phyloP scores from a whole-genome alignment of 164 flowering plant genomes.

The Warburgia ugandensis region DNA sequence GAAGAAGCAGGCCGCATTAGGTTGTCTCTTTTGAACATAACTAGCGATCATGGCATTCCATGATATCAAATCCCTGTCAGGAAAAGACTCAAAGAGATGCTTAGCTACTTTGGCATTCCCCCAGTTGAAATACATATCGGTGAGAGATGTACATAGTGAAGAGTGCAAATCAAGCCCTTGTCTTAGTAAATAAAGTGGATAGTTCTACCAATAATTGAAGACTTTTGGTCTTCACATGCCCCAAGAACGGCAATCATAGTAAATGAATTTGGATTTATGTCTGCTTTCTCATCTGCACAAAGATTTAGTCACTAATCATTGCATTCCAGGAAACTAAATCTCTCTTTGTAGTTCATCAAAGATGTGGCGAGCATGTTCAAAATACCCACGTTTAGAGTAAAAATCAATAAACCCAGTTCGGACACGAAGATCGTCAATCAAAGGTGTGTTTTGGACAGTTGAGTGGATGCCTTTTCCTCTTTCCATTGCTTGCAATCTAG shows the following conservation, averaged over 20 bases:
- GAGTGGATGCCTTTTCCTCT: conserved; percentile 29
- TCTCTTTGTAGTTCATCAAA: conserved; percentile 33
- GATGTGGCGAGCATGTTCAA: conserved; percentile 29
- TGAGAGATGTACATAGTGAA: conserved; percentile 38
- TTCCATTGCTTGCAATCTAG: conserved; percentile 27
- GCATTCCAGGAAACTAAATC: conserved; percentile 46
- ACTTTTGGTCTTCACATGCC: conserved; percentile 20
- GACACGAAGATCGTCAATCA: conserved; percentile 33
- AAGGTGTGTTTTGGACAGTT: conserved; percentile 11
- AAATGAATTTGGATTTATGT: conserved; percentile 30
- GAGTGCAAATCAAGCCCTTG: conserved; percentile 24
- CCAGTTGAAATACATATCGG: conserved; percentile 53
- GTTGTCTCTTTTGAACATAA: conserved; percentile 28
- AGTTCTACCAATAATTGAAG: conserved; percentile 28
- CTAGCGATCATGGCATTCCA: conserved; percentile 58
- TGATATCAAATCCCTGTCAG: conserved; percentile 39
- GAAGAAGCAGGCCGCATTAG: conserved; percentile 31
- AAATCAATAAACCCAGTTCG: conserved; percentile 40
- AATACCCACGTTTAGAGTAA: conserved; percentile 37
- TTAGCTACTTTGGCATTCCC: conserved; percentile 30
- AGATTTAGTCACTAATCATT: conserved; percentile 32
- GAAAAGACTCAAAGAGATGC: conserved; percentile 32
- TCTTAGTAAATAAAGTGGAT: conserved; percentile 39
- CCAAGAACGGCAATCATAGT: conserved; percentile 42
- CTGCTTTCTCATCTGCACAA: conserved; percentile 22